Evolutionary conservation across 805 yeast genomes (phyloP), one percentile per base, ranked within the genome.

Genomic region (Pichia deserticola): DNA sequence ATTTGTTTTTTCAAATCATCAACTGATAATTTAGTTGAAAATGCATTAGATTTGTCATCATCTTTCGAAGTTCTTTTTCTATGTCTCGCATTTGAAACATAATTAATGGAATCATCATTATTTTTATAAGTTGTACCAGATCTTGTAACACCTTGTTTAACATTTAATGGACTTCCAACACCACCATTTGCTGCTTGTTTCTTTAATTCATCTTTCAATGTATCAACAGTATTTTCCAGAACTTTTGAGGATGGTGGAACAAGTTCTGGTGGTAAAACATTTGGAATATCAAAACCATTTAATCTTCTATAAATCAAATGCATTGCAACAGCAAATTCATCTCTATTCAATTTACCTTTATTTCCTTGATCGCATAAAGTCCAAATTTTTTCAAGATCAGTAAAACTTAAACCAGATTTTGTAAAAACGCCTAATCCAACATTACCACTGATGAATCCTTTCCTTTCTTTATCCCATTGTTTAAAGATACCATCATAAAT

Each of bases 281-380:
- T 63, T 28, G 99, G 99, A 45, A 93, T 69, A n/a, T 85, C 88
- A 55, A 79, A 81, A 3, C 97, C 97, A 61, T 89, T 90, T 62
- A 92, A 71, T 54, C 92, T 78, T 65, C 97, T 79, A 69, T 93
- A 92, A 41, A 92, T 92, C 51, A 92, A 74, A 73, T 95, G 97
- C 98, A 92, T 93, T 34, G 98, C 97, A 36, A 93, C 89, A 0
- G 96, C 85, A 70, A 92, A 93, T 65, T 89, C 96, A 64, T 92
- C 97, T 60, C 80, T 82, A 64, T 87, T 86, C 57, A 92, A 78
- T 62, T 79, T 81, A 5, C 97, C 97, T 49, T 84, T 76, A 64
- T 89, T 86, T 49, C 83, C 82, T 13, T 83, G 77, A 64, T 93
- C 98, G 49, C 90, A 79, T 56, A 92, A 74, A 44, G 81, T 86